Base-by-base conservation (phyloP, 192 early-diverging fungal genomes). In the Entomortierella chlamydospora region DNA sequence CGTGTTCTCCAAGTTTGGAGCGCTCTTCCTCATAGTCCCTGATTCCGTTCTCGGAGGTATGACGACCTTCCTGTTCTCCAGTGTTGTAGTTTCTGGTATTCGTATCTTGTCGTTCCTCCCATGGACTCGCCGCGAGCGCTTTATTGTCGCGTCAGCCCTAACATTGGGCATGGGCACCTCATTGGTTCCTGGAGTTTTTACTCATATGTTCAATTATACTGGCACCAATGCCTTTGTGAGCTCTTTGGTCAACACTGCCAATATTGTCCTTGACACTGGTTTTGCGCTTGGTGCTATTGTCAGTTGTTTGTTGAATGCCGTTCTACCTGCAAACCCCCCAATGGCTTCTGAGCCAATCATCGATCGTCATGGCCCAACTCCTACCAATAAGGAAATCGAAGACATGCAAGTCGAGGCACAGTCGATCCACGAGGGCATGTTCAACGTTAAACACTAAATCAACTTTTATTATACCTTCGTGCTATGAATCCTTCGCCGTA, bases 51-150 rank as follows among this genome's bases (percentile, higher is more conserved):
- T 88, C 5, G 87, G 87, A 23, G 87, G 87, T 34, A 85, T 88
- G 85, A 88, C 87, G 2, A 82, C 81, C 1, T 88, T 88, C 52
- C 57, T 88, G 22, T 88, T 88, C 57, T 53, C 81, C 23, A 88
- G 72, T 41, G 87, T 88, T n/a, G 85, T 83, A 4, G 87, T 88
- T 33, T 76, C 87, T 20, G 87, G 87, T 64, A 83, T 88, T 41
- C 83, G 86, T 50, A 88, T 88, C 39, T 52, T 88, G 45, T 82
- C 80, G 13, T 84, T 83, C 74, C 22, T 85, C 53, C 68, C 83
- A 37, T 88, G 87, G 87, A 86, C 87, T 43, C 81, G 87, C 17
- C 85, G 87, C 15, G 85, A 88, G 49, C 71, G 87, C 39, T 86
- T 88, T 33, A 88, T 88, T 60, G 73, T 85, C 3, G 78, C 87